Base-by-base conservation (phyloP, 805 yeast species). In the Lipomyces spencermartinsiae region DNA sequence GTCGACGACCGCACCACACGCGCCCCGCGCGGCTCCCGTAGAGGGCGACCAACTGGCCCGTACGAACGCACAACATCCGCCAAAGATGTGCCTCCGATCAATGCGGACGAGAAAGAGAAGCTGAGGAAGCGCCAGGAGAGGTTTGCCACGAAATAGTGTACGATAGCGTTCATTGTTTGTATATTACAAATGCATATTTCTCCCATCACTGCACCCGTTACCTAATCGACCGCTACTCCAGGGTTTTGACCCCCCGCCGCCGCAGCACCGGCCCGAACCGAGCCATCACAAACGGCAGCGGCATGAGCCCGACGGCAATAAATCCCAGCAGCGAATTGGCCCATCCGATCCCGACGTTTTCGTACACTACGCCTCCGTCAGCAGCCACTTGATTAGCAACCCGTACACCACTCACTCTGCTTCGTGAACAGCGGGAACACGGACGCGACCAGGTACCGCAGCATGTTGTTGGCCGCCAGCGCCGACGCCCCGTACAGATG, bases 361-460 rank as follows among this genome's bases (percentile, higher is more conserved):
- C 77, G 80, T 89, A 88, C 96, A 92, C 64, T 61, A 53, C 12
- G 16, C 10, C n/a, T n/a, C 16, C 29, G 29, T 55, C 31, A 29
- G 55, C 31, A 8, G 25, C n/a, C 4, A n/a, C 56, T n/a, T 14
- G 1, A 12, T 29, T 22, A n/a, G n/a, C 35, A 2, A 35, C 1
- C 16, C 7, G 25, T 29, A 90, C 29, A 8, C 10, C 84, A 85
- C 84, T 86, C 29, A 61, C 64, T 81, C 79, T 91, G 97, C 19
- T 86, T 85, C 1, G 92, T 90, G 80, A 92, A 92, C 67, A 93
- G 82, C 66, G 97, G 97, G 83, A 92, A 89, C 29, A 88, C 91
- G 7, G 91, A 86, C 10, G 95, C 92, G 69, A 90, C 77, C 43
- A 88, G 73, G 76, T 91, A 92, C 80, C 97, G 85, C 66, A 89